A percentile compares a stretch with the other conserved stretches of the same genome.
phyloP scores from a whole-genome alignment of 2,329 filamentous ascomycete genomes.

The Phialophora tarda region DNA sequence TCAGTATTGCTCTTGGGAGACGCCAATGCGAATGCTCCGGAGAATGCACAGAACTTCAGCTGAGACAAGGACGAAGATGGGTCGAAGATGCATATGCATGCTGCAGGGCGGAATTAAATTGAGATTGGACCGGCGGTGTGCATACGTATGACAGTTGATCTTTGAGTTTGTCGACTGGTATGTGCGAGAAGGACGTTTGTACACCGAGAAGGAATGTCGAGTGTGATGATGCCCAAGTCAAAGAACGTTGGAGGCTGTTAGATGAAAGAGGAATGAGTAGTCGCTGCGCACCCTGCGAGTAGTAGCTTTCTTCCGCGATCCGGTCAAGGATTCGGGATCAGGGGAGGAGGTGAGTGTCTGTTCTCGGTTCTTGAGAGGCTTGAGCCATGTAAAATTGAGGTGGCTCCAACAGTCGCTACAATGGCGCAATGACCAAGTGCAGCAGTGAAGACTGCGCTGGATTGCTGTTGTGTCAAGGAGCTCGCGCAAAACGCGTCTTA shows the following conservation, averaged over 20 bases:
- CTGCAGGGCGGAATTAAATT: slow-evolving; percentile 40
- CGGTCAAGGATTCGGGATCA: slow-evolving; percentile 20
- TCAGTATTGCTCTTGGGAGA: slow-evolving; percentile 8
- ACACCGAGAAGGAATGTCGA: slow-evolving; percentile 23
- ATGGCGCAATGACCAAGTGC: slow-evolving; percentile 18
- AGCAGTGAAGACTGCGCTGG: slow-evolving; percentile 2
- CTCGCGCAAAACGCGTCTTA: slow-evolving; percentile 28
- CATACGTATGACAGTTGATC: slow-evolving; percentile 24
- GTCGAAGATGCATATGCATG: slow-evolving; percentile 37
- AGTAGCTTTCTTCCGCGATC: slow-evolving; percentile 5
- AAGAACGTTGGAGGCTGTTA: slow-evolving; percentile 2
- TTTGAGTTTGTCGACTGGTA: slow-evolving; percentile 24
- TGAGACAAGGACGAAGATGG: slow-evolving; percentile 23
- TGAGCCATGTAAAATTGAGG: slow-evolving; percentile 17
- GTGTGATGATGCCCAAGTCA: slow-evolving; percentile 3
- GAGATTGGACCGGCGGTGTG: slow-evolving; percentile 29
- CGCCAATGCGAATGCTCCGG: slow-evolving; percentile 7
- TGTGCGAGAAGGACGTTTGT: slow-evolving; percentile 17
- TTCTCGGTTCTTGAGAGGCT: slow-evolving; percentile 10
- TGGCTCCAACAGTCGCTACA: slow-evolving; percentile 10
- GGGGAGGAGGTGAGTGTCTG: slow-evolving; percentile 20
- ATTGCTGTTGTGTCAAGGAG: slow-evolving; percentile 30
- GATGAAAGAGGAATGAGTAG: slow-evolving; percentile 10
- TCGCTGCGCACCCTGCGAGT: neutral
- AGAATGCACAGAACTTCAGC: slow-evolving; percentile 10